phyloP scores from a whole-genome alignment of 2,329 filamentous ascomycete genomes.

The Ceratocystis harringtonii region DNA sequence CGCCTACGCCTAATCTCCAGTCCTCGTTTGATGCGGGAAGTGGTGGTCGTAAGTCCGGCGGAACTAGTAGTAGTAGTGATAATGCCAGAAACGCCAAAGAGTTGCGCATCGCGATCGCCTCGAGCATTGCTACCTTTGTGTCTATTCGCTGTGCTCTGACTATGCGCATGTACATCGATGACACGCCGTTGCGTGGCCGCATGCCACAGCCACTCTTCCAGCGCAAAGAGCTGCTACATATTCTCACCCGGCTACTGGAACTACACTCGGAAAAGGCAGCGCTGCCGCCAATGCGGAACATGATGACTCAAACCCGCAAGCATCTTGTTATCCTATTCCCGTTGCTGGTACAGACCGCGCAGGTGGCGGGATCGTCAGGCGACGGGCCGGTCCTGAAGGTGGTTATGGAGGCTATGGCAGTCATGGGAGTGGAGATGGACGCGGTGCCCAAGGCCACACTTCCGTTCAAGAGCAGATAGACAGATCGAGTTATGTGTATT shows the following conservation, averaged over 20 bases:
- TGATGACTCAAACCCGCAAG: constrained; percentile 46
- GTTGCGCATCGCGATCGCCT: constrained; percentile 47
- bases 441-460: constrained; percentile 1
- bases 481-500: neutral
- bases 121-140: constrained; percentile 63
- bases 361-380: constrained; percentile 39
- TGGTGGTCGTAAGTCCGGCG: constrained; percentile 16
- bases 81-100: constrained; percentile 16
- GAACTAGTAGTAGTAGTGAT: constrained; percentile 21
- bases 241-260: constrained; percentile 50
- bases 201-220: constrained; percentile 81
- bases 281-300: constrained; percentile 41
- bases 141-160: constrained; percentile 68
- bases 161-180: constrained; percentile 72
- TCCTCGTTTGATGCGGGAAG: neutral
- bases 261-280: constrained; percentile 56
- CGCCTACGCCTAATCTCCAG: constrained; percentile 30
- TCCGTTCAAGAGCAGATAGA: neutral
- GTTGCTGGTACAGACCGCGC: constrained; percentile 50
- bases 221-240: constrained; percentile 59
- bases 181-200: constrained; percentile 74
- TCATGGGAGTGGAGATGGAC: constrained; percentile 43
- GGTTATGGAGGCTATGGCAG: constrained; percentile 45
- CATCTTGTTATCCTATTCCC: constrained; percentile 74
- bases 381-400: constrained; percentile 46